Base-by-base conservation (phyloP, 306 rosid genomes). In the Oemleria cerasiformis region DNA sequence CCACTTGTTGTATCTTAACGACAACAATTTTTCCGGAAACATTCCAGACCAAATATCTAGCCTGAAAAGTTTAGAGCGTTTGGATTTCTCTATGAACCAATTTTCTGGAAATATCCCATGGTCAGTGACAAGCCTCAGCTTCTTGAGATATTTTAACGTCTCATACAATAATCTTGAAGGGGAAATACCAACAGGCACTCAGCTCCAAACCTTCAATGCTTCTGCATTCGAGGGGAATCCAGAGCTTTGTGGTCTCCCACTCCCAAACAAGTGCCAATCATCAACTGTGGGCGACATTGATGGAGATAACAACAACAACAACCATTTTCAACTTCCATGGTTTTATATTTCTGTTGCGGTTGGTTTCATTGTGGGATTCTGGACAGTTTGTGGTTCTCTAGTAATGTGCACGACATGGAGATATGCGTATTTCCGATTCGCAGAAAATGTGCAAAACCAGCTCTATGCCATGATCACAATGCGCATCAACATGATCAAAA, bases 311-410 rank as follows among this genome's bases (percentile, higher is more conserved):
- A 42, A 59, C 50, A 45, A 13, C 8, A 1, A 17, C 17, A 16
- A 36, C 36, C 43, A 3, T 0, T 6, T 2, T 34, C 21, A 5
- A 60, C 1, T 60, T 60, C 65, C 20, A 3, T 60, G 65, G 67
- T 30, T 36, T 61, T 4, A 48, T 9, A 1, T 61, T 48, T 48
- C 19, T 0, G 44, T 41, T n/a, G 63, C 19, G 17, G 54, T 73
- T 6, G 63, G 77, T 11, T 51, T 63, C 43, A 23, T 73, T 6
- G 1, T 38, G 3, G 63, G 70, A 41, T 51, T 73, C 50, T 63
- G 63, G 54, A 61, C 34, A 39, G 70, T 73, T 1, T 49, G 53
- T 50, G 63, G 77, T 1, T 40, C 62, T 73, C 39, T 63, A 13
- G 2, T 50, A 9, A 8, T 38, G 5, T 36, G 20, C 4, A 61